phyloP scores from a whole-genome alignment of 2,329 filamentous ascomycete genomes.

The Passalora sequoiae region DNA sequence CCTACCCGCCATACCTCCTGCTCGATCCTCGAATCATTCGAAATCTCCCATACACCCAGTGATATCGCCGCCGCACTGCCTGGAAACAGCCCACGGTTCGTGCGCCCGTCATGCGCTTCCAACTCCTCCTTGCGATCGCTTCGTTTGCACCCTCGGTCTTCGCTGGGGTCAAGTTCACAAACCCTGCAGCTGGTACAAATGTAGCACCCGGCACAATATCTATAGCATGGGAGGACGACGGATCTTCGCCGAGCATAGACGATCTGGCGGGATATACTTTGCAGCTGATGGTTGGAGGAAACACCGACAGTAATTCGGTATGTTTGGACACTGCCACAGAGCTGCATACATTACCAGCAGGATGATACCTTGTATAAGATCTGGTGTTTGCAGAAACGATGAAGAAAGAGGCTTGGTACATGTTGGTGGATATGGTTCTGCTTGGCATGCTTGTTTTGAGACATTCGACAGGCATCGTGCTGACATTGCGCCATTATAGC shows the following conservation, averaged over 20 bases:
- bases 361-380: background rate
- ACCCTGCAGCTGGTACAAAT: constrained; percentile 48
- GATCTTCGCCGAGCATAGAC: constrained; percentile 45
- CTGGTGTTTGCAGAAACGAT: background rate
- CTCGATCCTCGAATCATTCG: no score
- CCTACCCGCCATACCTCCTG: no score
- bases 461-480: no score
- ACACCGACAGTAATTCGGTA: constrained; percentile 46
- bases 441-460: no score
- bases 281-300: constrained; percentile 57
- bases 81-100: no score
- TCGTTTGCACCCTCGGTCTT: constrained; percentile 28
- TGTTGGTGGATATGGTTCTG: no score
- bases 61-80: no score
- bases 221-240: constrained; percentile 55
- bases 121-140: constrained; percentile 3
- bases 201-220: constrained; percentile 49
- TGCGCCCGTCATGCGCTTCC: constrained; percentile 7
- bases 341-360: background rate
- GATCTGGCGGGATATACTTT: constrained; percentile 53
- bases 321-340: constrained; percentile 10
- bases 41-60: no score
- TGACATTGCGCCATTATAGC: no score
- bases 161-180: constrained; percentile 53
- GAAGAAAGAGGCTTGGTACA: no score